Evolutionary conservation across 306 rosid species (phyloP).

Genomic region (Lathyrus sativus): DNA sequence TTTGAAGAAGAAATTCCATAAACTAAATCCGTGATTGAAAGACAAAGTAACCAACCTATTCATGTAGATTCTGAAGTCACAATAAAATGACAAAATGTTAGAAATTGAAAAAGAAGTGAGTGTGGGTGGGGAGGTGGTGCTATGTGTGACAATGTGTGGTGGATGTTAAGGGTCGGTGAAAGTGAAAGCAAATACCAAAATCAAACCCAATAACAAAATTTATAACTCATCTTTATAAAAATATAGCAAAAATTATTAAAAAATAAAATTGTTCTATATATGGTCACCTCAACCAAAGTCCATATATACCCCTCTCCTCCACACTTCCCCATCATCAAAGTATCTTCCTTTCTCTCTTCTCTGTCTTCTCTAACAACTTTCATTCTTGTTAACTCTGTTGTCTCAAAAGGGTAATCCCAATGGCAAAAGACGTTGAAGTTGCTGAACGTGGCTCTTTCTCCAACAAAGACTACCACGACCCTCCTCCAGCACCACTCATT

Average conservation of each 20-base stretch:
- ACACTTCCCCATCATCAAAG: constrained; percentile 33
- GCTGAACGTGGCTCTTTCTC: constrained; percentile 69
- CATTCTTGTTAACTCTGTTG: background rate
- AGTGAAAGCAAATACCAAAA: constrained; percentile 53
- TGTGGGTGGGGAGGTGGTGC: constrained; percentile 35
- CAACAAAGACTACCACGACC: constrained; percentile 88
- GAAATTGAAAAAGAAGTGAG: constrained; percentile 35
- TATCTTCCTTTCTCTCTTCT: constrained; percentile 21
- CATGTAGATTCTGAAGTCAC: constrained; percentile 32
- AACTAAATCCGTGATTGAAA: constrained; percentile 43
- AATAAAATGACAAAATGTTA: constrained; percentile 36
- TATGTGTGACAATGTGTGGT: constrained; percentile 36
- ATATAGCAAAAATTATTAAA: too few species aligned
- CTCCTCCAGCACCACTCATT: constrained; percentile 80
- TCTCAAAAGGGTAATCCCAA: constrained; percentile 30
- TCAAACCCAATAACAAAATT: constrained; percentile 1
- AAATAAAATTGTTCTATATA: background rate
- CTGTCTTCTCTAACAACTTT: background rate
- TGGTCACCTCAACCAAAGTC: constrained; percentile 38
- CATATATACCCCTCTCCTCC: constrained; percentile 52
- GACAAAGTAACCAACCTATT: constrained; percentile 25
- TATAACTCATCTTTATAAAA: too few species aligned
- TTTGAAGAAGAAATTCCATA: constrained; percentile 13
- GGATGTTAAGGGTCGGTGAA: constrained; percentile 50
- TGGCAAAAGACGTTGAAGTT: constrained; percentile 67